Conservation (phyloP, 441 rosid genomes). For the Mallotus japonicus region DNA sequence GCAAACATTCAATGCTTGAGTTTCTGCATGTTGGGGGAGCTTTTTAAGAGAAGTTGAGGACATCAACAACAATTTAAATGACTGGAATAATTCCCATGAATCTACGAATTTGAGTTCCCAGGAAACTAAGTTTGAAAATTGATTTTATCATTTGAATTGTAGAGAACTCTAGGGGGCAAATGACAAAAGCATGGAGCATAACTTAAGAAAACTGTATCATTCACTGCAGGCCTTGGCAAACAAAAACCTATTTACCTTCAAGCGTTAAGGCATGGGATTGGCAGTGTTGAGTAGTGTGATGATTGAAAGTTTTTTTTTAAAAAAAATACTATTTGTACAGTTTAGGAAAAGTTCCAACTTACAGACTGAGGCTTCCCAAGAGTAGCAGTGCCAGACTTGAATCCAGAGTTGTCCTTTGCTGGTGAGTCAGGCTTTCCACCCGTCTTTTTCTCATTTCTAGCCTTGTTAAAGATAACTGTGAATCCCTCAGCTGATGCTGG, state of each 20-base stretch:
- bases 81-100: background rate
- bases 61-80: background rate
- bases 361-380: conserved; percentile 77
- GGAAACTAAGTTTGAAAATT: background rate
- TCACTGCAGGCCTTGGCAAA: background rate
- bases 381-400: conserved; percentile 37
- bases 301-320: no score
- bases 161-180: background rate
- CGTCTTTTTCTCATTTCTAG: conserved; percentile 82
- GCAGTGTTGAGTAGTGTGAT: background rate
- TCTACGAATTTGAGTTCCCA: background rate
- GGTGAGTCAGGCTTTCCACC: conserved; percentile 68
- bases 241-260: background rate
- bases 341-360: conserved; percentile 31
- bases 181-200: background rate
- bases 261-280: background rate
- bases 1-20: no score
- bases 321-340: background rate
- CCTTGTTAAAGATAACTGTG: conserved; percentile 88
- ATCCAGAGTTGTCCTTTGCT: conserved; percentile 37
- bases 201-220: background rate
- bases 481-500: conserved; percentile 92
- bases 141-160: background rate
- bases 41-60: no score
- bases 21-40: no score